A percentile compares a stretch with the other conserved stretches of the same genome.
Conservation (phyloP, 1,139 yeast species). For the Meyerozyma carpophila region DNA sequence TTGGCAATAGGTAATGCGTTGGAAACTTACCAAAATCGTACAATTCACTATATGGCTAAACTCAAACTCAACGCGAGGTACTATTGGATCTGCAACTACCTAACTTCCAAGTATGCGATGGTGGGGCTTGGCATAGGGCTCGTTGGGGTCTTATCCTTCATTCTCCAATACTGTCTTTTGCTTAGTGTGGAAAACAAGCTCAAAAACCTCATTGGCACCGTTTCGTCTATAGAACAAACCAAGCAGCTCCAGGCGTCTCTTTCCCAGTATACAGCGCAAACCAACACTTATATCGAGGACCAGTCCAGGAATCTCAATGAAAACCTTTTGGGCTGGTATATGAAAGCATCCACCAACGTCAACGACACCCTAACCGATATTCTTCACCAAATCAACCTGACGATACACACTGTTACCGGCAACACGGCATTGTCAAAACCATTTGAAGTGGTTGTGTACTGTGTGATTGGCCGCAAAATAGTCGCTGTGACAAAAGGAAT, state of each 20-base stretch:
- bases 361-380: slow-evolving; percentile 52
- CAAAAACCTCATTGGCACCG: background rate
- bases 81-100: background rate
- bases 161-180: background rate
- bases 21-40: background rate
- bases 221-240: background rate
- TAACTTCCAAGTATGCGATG: background rate
- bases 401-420: slow-evolving; percentile 51
- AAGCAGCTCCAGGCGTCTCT: slow-evolving; percentile 5
- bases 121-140: background rate
- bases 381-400: slow-evolving; percentile 46
- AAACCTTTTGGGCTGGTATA: slow-evolving; percentile 63
- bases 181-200: slow-evolving; percentile 1
- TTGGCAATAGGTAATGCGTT: background rate
- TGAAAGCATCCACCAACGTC: slow-evolving; percentile 46
- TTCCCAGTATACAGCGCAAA: slow-evolving; percentile 12
- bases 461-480: slow-evolving; percentile 74
- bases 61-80: background rate
- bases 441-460: slow-evolving; percentile 61
- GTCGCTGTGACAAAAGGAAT: slow-evolving; percentile 62
- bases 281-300: slow-evolving; percentile 18
- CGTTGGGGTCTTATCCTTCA: background rate
- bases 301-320: slow-evolving; percentile 48
- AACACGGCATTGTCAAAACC: slow-evolving; percentile 64
- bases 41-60: background rate